Evolutionary conservation across 208 protist species (phyloP).

Genomic region (Wallacemonas rigidus): DNA sequence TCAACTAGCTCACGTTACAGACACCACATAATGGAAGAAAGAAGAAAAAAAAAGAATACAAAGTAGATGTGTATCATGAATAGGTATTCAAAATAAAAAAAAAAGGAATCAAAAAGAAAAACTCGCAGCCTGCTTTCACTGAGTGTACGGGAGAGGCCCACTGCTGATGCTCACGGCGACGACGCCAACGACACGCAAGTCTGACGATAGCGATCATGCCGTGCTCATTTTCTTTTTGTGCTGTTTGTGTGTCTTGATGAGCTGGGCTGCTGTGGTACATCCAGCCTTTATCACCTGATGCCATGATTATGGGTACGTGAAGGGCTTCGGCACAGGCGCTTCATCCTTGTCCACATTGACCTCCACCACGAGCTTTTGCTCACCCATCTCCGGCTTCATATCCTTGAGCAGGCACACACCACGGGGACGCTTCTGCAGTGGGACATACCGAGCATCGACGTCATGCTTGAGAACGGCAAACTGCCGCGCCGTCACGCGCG

Average conservation of each 20-base stretch:
- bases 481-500: conserved; percentile 79
- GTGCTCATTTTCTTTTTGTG: neutral
- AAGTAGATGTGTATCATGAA: neutral
- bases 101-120: too few species aligned
- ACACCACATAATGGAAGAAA: too few species aligned
- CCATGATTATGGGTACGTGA: conserved; percentile 67
- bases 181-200: too few species aligned
- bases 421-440: conserved; percentile 66
- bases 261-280: neutral
- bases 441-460: conserved; percentile 69
- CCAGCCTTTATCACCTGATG: neutral
- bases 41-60: conserved; percentile 12
- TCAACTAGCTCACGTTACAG: too few species aligned
- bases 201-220: too few species aligned
- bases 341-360: conserved; percentile 52
- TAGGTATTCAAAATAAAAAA: neutral
- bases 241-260: conserved; percentile 5
- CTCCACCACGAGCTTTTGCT: conserved; percentile 47
- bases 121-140: too few species aligned
- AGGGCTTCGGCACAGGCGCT: conserved; percentile 75
- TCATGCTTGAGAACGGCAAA: conserved; percentile 68
- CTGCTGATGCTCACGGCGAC: too few species aligned
- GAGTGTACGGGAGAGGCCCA: too few species aligned
- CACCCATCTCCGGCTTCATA: conserved; percentile 60
- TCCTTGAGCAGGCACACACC: conserved; percentile 84